Evolutionary conservation across 495 filamentous ascomycete species (phyloP).

Genomic region (Penicillium pancosmium): DNA sequence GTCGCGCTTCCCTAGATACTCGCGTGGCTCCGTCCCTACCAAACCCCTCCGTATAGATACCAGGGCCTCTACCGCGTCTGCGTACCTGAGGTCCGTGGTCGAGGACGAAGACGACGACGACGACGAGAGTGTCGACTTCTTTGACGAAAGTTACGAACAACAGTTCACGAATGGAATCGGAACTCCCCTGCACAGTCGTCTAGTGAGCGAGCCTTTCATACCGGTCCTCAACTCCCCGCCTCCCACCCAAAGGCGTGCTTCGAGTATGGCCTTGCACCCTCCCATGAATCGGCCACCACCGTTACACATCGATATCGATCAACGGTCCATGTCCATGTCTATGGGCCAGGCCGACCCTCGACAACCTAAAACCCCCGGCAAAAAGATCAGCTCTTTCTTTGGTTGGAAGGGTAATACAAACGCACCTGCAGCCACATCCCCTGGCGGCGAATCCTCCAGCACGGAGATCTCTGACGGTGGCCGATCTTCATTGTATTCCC

Average conservation of each 20-base stretch:
- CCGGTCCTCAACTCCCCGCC: constrained; percentile 46
- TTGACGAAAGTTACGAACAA: constrained; percentile 33
- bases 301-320: constrained; percentile 41
- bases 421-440: constrained; percentile 40
- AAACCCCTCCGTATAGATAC: constrained; percentile 45
- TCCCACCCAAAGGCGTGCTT: constrained; percentile 37
- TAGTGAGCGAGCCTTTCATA: constrained; percentile 53
- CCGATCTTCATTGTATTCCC: constrained; percentile 61
- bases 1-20: constrained; percentile 38
- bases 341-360: constrained; percentile 33
- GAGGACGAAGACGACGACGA: constrained; percentile 35
- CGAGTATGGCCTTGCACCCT: constrained; percentile 50
- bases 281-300: constrained; percentile 41
- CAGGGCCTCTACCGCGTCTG: constrained; percentile 26
- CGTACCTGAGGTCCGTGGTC: constrained; percentile 25
- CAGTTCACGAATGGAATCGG: constrained; percentile 49
- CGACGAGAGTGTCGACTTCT: constrained; percentile 35
- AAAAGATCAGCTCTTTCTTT: constrained; percentile 69
- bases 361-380: constrained; percentile 62
- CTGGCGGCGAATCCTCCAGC: constrained; percentile 61
- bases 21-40: constrained; percentile 35
- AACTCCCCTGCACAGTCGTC: constrained; percentile 45
- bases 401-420: constrained; percentile 58
- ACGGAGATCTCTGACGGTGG: constrained; percentile 66
- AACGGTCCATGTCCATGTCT: constrained; percentile 38